A percentile compares a stretch with the other conserved stretches of the same genome.
phyloP scores from a whole-genome alignment of 371 early-diverging fungal species.

The Rhizopus arrhizus region DNA sequence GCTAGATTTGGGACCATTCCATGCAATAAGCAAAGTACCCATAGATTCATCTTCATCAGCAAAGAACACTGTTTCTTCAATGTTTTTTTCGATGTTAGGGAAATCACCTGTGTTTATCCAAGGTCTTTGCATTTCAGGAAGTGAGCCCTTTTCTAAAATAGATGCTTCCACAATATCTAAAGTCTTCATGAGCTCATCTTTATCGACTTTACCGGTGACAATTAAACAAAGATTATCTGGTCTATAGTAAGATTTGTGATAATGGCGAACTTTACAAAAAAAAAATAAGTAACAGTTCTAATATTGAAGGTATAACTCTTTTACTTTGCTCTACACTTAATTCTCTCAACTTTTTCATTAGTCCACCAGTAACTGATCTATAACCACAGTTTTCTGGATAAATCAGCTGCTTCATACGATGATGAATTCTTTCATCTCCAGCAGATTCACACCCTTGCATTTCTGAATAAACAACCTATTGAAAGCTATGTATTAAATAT shows the following conservation, averaged over 20 bases:
- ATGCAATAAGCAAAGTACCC: slow-evolving; percentile 62
- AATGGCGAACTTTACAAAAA: slow-evolving; percentile 48
- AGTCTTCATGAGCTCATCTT: slow-evolving; percentile 50
- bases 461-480: slow-evolving; percentile 57
- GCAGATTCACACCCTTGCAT: slow-evolving; percentile 60
- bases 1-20: slow-evolving; percentile 65
- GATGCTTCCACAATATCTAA: slow-evolving; percentile 62
- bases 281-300: background rate
- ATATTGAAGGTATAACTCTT: background rate
- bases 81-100: slow-evolving; percentile 51
- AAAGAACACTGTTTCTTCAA: slow-evolving; percentile 59
- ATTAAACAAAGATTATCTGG: slow-evolving; percentile 72
- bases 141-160: slow-evolving; percentile 60
- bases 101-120: slow-evolving; percentile 65
- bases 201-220: slow-evolving; percentile 61
- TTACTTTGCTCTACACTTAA: slow-evolving; percentile 68
- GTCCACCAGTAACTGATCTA: slow-evolving; percentile 68
- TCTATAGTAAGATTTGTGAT: slow-evolving; percentile 68
- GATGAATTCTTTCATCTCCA: slow-evolving; percentile 48
- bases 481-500: background rate
- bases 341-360: slow-evolving; percentile 68
- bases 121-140: slow-evolving; percentile 61
- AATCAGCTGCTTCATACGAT: slow-evolving; percentile 59
- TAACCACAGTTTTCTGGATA: slow-evolving; percentile 69
- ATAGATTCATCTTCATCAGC: slow-evolving; percentile 74